phyloP scores from a whole-genome alignment of 1,284 basidiomycete genomes.

The Ustilago loliicola region DNA sequence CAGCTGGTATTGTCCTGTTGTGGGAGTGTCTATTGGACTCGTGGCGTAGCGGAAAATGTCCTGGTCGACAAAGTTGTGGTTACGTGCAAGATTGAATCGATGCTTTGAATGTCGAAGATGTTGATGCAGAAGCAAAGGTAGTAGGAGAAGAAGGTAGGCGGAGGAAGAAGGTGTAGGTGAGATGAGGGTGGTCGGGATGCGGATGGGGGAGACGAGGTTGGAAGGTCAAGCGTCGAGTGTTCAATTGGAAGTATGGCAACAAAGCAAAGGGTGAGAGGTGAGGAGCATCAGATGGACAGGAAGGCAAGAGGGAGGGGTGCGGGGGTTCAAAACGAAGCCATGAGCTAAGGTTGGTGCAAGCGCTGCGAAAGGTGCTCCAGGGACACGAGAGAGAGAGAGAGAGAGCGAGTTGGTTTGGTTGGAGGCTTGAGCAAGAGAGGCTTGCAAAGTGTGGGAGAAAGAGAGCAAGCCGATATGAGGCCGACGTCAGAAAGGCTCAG shows the following conservation, averaged over 20 bases:
- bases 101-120: neutral
- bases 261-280: neutral
- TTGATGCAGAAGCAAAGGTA: neutral
- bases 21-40: neutral
- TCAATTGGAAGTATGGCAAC: neutral
- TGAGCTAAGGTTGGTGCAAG: constrained; percentile 5
- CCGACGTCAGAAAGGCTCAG: neutral
- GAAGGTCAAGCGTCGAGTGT: neutral
- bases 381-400: too few relatives aligned
- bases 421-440: neutral
- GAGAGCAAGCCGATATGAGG: too few relatives aligned
- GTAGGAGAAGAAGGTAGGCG: neutral
- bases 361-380: constrained; percentile 4
- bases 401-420: too few relatives aligned
- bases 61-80: neutral
- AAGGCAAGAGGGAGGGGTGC: neutral
- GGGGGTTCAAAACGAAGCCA: constrained; percentile 5
- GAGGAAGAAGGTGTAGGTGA: neutral
- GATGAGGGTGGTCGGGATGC: neutral
- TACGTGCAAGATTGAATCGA: neutral
- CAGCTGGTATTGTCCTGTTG: neutral
- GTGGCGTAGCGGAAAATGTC: neutral
- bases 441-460: neutral
- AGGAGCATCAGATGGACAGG: neutral
- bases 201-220: neutral